These are phyloP conservation scores for Metarhizium humberi DNA, from an alignment of 2,329 filamentous ascomycete genomes.

Conservation along the genomic window DNA sequence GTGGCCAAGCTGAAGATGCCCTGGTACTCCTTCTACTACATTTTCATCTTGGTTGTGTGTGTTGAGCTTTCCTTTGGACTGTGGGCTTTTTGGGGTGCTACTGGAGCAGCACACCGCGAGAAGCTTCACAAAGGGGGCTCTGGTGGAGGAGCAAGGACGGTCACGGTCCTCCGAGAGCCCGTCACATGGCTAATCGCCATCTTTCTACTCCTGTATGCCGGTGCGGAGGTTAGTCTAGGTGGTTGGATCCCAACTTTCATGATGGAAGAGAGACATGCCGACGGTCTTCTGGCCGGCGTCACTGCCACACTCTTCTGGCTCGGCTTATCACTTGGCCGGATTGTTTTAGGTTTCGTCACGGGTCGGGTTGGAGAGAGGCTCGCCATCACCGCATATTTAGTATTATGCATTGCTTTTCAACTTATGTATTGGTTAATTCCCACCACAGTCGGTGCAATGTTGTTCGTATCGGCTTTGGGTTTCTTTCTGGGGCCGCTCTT, in stretches of 20 bases:
- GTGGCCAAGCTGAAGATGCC: constrained; percentile 50
- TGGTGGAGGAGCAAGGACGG: neutral
- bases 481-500: constrained; percentile 77
- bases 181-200: constrained; percentile 64
- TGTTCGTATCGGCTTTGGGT: constrained; percentile 63
- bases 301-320: constrained; percentile 77
- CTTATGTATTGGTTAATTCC: constrained; percentile 77
- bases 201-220: constrained; percentile 73
- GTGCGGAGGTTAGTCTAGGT: constrained; percentile 64
- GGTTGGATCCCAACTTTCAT: constrained; percentile 83
- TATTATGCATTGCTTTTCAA: constrained; percentile 53
- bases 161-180: constrained; percentile 32
- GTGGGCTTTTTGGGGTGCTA: constrained; percentile 54
- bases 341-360: constrained; percentile 69
- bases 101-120: constrained; percentile 41
- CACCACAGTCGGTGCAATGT: constrained; percentile 61
- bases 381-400: constrained; percentile 54
- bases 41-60: constrained; percentile 54
- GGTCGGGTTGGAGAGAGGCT: constrained; percentile 63
- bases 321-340: constrained; percentile 65
- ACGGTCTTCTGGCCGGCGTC: constrained; percentile 63
- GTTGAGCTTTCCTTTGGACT: constrained; percentile 45
- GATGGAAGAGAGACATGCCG: constrained; percentile 63
- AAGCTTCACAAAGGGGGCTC: constrained; percentile 10
- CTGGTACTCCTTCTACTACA: constrained; percentile 71